These are phyloP conservation scores for Apophysomyces sp. DNA, from an alignment of 371 early-diverging fungal genomes.

Conservation along the genomic window DNA sequence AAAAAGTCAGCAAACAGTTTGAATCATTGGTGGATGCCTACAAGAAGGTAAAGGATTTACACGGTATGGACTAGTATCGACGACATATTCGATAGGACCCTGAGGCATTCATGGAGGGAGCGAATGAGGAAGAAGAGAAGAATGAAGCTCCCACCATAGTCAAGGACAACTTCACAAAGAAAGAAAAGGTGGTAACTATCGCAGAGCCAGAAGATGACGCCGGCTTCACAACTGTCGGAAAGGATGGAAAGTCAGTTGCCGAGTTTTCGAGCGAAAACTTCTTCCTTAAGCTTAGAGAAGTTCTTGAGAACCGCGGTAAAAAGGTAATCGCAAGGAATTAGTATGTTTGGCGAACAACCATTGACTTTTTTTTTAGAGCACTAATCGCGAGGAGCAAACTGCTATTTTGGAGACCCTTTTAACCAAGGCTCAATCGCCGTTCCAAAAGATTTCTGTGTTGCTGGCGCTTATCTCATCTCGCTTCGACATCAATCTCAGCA, in stretches of 20 bases:
- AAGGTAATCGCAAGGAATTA: too few relatives aligned
- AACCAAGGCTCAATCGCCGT: conserved; percentile 66
- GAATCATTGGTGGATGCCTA: conserved; percentile 74
- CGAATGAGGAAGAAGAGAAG: conserved; percentile 47
- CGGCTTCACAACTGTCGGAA: conserved; percentile 86
- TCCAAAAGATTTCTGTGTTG: conserved; percentile 85
- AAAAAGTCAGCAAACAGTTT: conserved; percentile 81
- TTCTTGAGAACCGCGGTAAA: conserved; percentile 89
- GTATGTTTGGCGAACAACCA: too few relatives aligned
- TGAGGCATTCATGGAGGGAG: conserved; percentile 46
- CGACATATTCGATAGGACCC: conserved; percentile 27
- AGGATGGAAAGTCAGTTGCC: conserved; percentile 70
- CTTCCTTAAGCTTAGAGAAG: conserved; percentile 78
- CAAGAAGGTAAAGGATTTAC: conserved; percentile 49
- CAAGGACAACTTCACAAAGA: conserved; percentile 7
- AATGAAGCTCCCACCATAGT: conserved; percentile 12
- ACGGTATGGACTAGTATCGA: neutral
- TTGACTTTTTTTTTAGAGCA: conserved; percentile 57
- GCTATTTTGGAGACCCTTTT: conserved; percentile 67
- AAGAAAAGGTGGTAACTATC: conserved; percentile 12
- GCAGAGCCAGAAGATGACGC: conserved; percentile 50
- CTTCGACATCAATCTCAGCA: conserved; percentile 79
- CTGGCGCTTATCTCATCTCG: conserved; percentile 87
- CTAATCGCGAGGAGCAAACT: conserved; percentile 83
- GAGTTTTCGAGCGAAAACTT: conserved; percentile 67